A percentile compares a stretch with the other conserved stretches of the same genome.
These are phyloP conservation scores for Betula pendula DNA, from an alignment of 306 rosid species.

Conservation along the genomic window DNA sequence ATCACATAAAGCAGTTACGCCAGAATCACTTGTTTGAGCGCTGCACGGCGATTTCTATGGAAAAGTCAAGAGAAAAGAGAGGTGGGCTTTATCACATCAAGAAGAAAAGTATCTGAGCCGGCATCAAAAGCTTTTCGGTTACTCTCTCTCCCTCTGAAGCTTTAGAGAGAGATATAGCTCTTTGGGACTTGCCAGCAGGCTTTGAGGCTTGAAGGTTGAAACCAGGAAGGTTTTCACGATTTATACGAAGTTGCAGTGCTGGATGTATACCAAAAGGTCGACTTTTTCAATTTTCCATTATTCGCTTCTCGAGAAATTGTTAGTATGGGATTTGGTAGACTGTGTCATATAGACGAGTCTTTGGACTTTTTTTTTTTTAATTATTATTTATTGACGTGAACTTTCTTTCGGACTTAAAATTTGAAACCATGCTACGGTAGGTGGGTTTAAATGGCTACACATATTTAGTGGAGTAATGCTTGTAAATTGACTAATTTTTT, in stretches of 20 bases:
- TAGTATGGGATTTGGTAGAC: too few species aligned
- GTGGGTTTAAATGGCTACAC: too few species aligned
- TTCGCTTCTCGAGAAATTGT: too few species aligned
- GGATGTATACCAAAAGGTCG: not conserved
- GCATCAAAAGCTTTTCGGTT: not conserved
- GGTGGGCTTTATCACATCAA: not conserved
- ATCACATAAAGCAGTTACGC: not conserved
- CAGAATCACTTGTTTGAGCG: not conserved
- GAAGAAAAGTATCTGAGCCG: slow-evolving; percentile 7
- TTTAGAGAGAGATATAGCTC: not conserved
- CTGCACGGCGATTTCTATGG: slow-evolving; percentile 12
- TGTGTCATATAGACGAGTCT: too few species aligned
- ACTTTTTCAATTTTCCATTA: not conserved
- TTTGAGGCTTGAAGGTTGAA: slow-evolving; percentile 11
- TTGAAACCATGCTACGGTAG: too few species aligned
- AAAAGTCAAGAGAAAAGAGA: not conserved
- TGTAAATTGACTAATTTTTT: too few species aligned
- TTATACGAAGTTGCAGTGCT: not conserved
- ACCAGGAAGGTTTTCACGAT: not conserved
- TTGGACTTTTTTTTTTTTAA: too few species aligned
- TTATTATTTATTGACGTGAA: too few species aligned
- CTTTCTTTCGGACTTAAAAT: too few species aligned
- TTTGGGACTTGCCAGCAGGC: not conserved
- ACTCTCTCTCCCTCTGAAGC: not conserved
- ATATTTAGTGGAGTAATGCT: too few species aligned